Base-by-base conservation (phyloP, 1,139 yeast genomes). In the Debaryomycetaceae sp. region DNA sequence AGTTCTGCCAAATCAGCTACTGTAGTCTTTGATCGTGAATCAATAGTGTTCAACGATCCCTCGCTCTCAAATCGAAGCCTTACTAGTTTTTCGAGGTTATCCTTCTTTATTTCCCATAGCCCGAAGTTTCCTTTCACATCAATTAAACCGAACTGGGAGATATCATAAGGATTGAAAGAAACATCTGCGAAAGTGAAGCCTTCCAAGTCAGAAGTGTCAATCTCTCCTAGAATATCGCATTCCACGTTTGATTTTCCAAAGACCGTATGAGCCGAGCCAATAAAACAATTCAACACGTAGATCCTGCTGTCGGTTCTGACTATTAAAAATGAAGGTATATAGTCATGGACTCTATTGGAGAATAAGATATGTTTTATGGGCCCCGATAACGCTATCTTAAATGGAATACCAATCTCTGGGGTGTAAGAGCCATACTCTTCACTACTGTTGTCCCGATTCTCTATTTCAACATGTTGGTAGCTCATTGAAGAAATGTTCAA, bases 91-190 rank as follows among this genome's bases (percentile, higher is more conserved):
- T 34, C 40, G 4, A 38, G 22, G 23, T 44, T 41, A 35, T 45
- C 44, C 27, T 51, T 50, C 22, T 48, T 45, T 11, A 74, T 55
- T n/a, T 53, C 53, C 57, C 75, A 76, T 2, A 75, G 45, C 1
- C 68, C 66, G 66, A 83, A 75, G 44, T 75, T 72, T 0, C 90
- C 89, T 33, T 68, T 65, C 0, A 66, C 53, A 55, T 84, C 89
- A 9, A 81, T 60, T 1, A 74, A 56, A 0, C 73, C 76, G 47
- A 83, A 62, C 39, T 59, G 65, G 4, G 58, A 49, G 9, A 53
- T 49, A 42, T 73, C 67, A 61, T 61, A 62, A 0, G 79, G 79
- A 48, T 70, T 69, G 48, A 74, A 73, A 2, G 69, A 54, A 2
- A 73, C 63, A 57, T 81, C 80, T 0, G 81, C 78, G 49, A 80